phyloP scores from a whole-genome alignment of 2,329 filamentous ascomycete species.

The Penicillium glabrum region DNA sequence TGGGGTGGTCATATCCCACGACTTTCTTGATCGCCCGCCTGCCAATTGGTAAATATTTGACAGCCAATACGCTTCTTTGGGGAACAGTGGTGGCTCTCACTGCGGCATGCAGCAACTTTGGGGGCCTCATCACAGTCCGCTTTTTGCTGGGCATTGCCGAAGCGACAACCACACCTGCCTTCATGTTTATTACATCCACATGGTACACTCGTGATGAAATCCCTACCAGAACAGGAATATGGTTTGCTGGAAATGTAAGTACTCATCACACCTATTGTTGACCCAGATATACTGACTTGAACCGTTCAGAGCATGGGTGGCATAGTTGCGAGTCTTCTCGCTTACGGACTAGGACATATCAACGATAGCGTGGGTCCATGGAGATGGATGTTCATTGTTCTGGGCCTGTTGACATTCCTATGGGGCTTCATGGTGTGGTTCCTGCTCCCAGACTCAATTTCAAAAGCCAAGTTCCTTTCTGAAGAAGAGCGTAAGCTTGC shows the following conservation, averaged over 20 bases:
- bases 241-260: constrained; percentile 45
- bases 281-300: background rate
- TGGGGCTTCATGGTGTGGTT: constrained; percentile 52
- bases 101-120: constrained; percentile 50
- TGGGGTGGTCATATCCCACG: constrained; percentile 29
- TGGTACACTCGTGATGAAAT: constrained; percentile 61
- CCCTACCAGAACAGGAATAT: constrained; percentile 55
- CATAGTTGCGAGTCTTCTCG: constrained; percentile 29
- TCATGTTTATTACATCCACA: constrained; percentile 57
- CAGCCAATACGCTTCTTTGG: constrained; percentile 48
- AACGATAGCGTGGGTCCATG: constrained; percentile 22
- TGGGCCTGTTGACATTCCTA: constrained; percentile 53
- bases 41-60: constrained; percentile 31
- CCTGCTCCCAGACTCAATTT: constrained; percentile 55
- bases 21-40: constrained; percentile 25
- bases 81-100: constrained; percentile 50
- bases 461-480: constrained; percentile 58
- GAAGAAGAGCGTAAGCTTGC: constrained; percentile 51
- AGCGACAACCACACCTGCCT: constrained; percentile 55
- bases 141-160: constrained; percentile 58
- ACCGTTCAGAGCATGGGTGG: constrained; percentile 16
- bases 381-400: constrained; percentile 58
- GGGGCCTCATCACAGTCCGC: constrained; percentile 51
- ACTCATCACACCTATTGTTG: too few species aligned
- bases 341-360: constrained; percentile 59